Evolutionary conservation across 2,329 filamentous ascomycete species (phyloP).

Genomic region (Xylariaceae sp.): DNA sequence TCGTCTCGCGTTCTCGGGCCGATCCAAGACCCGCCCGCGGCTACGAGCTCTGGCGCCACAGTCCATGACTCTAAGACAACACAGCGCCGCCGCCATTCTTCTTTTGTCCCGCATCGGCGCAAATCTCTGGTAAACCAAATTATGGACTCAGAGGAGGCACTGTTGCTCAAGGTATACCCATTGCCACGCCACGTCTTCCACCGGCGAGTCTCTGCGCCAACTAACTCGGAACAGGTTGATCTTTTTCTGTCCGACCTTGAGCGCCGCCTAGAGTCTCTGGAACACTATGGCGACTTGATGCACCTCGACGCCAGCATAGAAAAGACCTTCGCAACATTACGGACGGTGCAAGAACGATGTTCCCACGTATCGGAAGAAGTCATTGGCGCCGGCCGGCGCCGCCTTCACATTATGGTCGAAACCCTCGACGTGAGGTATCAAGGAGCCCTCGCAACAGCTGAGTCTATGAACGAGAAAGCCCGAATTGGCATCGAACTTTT

Average conservation of each 20-base stretch:
- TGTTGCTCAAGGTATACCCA: conserved; percentile 51
- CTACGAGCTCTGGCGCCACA: conserved; percentile 41
- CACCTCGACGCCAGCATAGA: conserved; percentile 75
- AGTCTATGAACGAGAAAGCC: conserved; percentile 87
- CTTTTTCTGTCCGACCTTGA: conserved; percentile 82
- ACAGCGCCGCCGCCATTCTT: conserved; percentile 53
- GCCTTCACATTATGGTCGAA: conserved; percentile 85
- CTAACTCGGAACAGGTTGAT: conserved; percentile 54
- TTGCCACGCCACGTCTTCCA: not conserved
- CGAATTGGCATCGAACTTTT: conserved; percentile 81
- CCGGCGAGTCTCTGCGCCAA: conserved; percentile 1
- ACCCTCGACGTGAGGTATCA: conserved; percentile 86
- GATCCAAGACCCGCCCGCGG: conserved; percentile 36
- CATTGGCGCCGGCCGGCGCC: conserved; percentile 77
- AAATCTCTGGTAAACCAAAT: conserved; percentile 57
- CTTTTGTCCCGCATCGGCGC: conserved; percentile 50
- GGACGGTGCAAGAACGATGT: conserved; percentile 82
- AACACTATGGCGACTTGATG: conserved; percentile 78
- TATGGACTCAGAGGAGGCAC: conserved; percentile 59
- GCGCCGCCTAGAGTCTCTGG: conserved; percentile 78
- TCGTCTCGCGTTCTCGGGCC: conserved; percentile 30
- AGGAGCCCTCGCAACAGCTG: conserved; percentile 76
- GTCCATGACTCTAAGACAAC: conserved; percentile 30
- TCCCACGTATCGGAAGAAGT: conserved; percentile 86
- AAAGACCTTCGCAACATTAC: conserved; percentile 78